Evolutionary conservation across 345 rosid genomes (phyloP).

Genomic region (Crucihimalaya himalaica): DNA sequence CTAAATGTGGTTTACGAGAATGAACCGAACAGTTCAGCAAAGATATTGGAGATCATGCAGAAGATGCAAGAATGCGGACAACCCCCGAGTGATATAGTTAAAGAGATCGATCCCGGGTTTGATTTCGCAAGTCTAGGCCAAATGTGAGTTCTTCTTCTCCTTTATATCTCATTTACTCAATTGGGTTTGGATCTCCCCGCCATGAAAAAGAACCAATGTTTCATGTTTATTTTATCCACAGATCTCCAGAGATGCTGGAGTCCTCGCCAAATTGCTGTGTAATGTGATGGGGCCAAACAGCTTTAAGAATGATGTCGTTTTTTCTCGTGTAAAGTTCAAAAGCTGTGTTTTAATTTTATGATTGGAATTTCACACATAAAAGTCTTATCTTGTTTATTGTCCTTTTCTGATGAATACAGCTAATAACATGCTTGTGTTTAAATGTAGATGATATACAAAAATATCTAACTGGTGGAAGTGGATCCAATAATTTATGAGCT

Average conservation of each 20-base stretch:
- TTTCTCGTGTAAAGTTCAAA: background rate
- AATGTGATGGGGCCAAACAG: constrained; percentile 52
- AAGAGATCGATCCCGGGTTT: constrained; percentile 85
- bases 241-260: constrained; percentile 74
- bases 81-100: constrained; percentile 90
- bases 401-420: background rate
- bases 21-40: constrained; percentile 67
- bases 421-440: background rate
- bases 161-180: background rate
- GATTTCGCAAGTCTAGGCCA: constrained; percentile 76
- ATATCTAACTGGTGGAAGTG: background rate
- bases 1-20: constrained; percentile 80
- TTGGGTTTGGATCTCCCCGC: background rate
- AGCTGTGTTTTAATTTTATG: background rate
- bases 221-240: constrained; percentile 34
- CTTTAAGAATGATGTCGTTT: background rate
- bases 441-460: background rate
- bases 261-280: constrained; percentile 73
- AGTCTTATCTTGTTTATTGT: background rate
- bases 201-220: background rate
- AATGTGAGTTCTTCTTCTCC: constrained; percentile 53
- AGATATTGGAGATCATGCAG: constrained; percentile 91
- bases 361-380: background rate
- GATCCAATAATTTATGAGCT: too few relatives aligned
- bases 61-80: constrained; percentile 99